These are phyloP conservation scores for Crithidia sp. DNA, from an alignment of 208 protist genomes.

Conservation along the genomic window DNA sequence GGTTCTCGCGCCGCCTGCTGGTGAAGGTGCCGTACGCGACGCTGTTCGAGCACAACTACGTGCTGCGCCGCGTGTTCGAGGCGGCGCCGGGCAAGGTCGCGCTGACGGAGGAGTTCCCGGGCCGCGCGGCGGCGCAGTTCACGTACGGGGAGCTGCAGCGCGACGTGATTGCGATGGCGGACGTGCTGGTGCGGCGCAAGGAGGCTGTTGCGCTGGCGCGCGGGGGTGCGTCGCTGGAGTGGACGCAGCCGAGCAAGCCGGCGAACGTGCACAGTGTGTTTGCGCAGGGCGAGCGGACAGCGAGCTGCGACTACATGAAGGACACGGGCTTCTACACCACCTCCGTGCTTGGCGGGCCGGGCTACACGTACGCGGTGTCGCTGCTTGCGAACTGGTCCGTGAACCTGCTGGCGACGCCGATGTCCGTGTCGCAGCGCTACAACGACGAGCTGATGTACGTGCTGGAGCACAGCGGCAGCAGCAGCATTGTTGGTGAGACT, in stretches of 20 bases:
- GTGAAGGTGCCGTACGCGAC: constrained; percentile 52
- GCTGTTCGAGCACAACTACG: constrained; percentile 75
- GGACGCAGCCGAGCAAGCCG: constrained; percentile 65
- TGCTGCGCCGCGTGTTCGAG: constrained; percentile 74
- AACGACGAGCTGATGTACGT: constrained; percentile 82
- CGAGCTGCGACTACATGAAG: constrained; percentile 71
- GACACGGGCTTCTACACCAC: constrained; percentile 75
- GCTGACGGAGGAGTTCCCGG: constrained; percentile 73
- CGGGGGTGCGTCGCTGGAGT: constrained; percentile 52
- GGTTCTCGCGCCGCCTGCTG: constrained; percentile 3
- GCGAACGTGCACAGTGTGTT: constrained; percentile 70
- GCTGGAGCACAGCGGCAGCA: constrained; percentile 74
- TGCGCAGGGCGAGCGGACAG: constrained; percentile 49
- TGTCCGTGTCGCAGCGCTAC: constrained; percentile 76
- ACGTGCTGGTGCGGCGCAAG: constrained; percentile 56
- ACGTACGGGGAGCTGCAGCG: constrained; percentile 85
- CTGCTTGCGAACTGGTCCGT: constrained; percentile 77
- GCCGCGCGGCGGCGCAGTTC: constrained; percentile 39
- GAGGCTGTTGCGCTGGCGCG: constrained; percentile 47
- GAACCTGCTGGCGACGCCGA: constrained; percentile 78
- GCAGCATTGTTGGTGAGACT: constrained; percentile 66
- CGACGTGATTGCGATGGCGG: constrained; percentile 74
- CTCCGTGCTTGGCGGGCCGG: constrained; percentile 59
- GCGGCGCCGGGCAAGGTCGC: constrained; percentile 62
- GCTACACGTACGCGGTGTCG: constrained; percentile 80